Evolutionary conservation across 2,329 filamentous ascomycete species (phyloP).

Genomic region (Trichoderma sp.): DNA sequence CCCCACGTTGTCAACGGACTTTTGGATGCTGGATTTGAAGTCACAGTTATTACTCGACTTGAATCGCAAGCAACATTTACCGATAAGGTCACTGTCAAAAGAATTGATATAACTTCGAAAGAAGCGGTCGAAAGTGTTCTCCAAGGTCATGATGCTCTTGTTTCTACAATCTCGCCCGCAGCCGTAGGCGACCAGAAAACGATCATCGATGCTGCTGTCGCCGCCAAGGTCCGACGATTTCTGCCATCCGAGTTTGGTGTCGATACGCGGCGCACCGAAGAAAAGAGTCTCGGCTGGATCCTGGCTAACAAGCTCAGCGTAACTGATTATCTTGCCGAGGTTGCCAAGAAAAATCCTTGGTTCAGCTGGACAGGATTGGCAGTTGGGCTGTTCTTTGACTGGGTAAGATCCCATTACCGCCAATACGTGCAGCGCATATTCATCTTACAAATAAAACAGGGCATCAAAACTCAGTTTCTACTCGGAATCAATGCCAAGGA

Average conservation of each 20-base stretch:
- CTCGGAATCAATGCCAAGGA: background rate
- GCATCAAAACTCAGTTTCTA: background rate
- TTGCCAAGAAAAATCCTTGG: background rate
- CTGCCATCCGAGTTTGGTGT: background rate
- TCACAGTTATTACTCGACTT: background rate
- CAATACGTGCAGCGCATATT: background rate
- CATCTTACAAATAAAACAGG: background rate
- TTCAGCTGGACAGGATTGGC: background rate
- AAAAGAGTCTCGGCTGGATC: background rate
- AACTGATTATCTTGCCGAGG: background rate
- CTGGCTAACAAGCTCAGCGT: background rate
- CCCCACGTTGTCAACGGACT: background rate
- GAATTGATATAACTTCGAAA: background rate
- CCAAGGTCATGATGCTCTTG: background rate
- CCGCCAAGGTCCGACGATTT: background rate
- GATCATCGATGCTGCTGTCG: background rate
- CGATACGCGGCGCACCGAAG: background rate
- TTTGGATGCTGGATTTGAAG: background rate
- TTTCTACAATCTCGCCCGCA: background rate
- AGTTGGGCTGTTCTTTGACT: background rate
- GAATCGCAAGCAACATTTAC: background rate
- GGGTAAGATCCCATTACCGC: background rate
- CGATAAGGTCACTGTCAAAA: background rate
- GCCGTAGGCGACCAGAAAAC: background rate
- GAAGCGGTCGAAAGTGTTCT: background rate